These are phyloP conservation scores for Teunomyces panamensis DNA, from an alignment of 805 yeast species.

Conservation along the genomic window DNA sequence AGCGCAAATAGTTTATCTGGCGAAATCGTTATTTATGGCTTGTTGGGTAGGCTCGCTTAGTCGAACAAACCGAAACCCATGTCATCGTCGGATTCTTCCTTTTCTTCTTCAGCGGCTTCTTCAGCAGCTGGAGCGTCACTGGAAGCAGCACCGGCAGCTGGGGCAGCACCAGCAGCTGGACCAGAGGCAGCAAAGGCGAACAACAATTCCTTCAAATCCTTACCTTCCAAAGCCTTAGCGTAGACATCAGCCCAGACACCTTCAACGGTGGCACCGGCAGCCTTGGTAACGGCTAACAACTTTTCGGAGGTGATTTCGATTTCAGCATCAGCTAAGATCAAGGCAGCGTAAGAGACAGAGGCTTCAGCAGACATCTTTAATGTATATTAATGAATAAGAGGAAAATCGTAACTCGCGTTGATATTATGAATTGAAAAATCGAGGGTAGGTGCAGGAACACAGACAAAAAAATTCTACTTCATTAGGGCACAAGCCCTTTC, in stretches of 20 bases:
- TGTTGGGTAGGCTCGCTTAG: constrained; percentile 11
- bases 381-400: not conserved
- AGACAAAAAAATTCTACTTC: not conserved
- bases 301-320: constrained; percentile 88
- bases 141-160: constrained; percentile 33
- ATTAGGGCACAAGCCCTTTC: constrained; percentile 7
- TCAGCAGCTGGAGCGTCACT: constrained; percentile 51
- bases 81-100: constrained; percentile 22
- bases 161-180: constrained; percentile 37
- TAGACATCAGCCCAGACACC: constrained; percentile 81
- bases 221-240: constrained; percentile 85
- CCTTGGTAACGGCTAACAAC: constrained; percentile 69
- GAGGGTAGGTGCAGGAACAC: not conserved
- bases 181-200: constrained; percentile 50
- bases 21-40: not conserved
- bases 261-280: constrained; percentile 83
- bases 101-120: constrained; percentile 19
- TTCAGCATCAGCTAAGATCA: constrained; percentile 96
- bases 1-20: not conserved
- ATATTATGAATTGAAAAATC: constrained; percentile 1
- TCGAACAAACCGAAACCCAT: constrained; percentile 33
- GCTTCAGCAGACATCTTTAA: constrained; percentile 80
- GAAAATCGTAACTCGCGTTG: constrained; percentile 3
- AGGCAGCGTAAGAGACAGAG: constrained; percentile 96
- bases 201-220: constrained; percentile 77